Percentiles rank a stretch among this genome's conserved stretches.
These are phyloP conservation scores for Malus sieversii DNA, from an alignment of 306 rosid genomes.

Conservation along the genomic window DNA sequence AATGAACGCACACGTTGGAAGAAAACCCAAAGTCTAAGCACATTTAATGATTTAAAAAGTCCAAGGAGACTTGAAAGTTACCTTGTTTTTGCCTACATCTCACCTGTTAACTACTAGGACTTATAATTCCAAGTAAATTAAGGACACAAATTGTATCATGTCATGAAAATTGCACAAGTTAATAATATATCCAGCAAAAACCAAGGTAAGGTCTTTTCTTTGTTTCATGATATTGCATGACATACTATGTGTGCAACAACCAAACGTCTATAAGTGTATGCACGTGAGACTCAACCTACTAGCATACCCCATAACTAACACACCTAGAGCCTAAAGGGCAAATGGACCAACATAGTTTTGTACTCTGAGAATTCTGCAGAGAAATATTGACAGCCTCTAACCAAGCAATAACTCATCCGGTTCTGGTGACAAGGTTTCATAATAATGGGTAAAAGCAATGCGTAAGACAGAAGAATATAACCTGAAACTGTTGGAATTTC, in stretches of 20 bases:
- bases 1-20: not conserved
- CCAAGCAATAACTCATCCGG: slow-evolving; percentile 5
- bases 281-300: not conserved
- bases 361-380: not conserved
- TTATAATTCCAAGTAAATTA: not conserved
- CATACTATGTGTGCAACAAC: not conserved
- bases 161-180: not conserved
- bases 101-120: not conserved
- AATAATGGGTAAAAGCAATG: slow-evolving; percentile 3
- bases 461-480: slow-evolving; percentile 17
- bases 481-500: slow-evolving; percentile 93
- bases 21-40: not conserved
- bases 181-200: not conserved
- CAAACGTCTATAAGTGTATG: not conserved
- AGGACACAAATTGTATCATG: not conserved
- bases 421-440: slow-evolving; percentile 1
- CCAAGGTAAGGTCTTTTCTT: not conserved
- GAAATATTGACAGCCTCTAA: not conserved
- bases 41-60: not conserved
- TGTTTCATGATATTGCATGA: not conserved
- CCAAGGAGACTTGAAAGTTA: not conserved
- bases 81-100: not conserved
- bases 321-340: not conserved
- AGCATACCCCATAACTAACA: not conserved
- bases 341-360: slow-evolving; percentile 3